A percentile compares a stretch with the other conserved stretches of the same genome.
These are phyloP conservation scores for Byssoonygena ceratinophila DNA, from an alignment of 2,329 filamentous ascomycete species.

Conservation along the genomic window DNA sequence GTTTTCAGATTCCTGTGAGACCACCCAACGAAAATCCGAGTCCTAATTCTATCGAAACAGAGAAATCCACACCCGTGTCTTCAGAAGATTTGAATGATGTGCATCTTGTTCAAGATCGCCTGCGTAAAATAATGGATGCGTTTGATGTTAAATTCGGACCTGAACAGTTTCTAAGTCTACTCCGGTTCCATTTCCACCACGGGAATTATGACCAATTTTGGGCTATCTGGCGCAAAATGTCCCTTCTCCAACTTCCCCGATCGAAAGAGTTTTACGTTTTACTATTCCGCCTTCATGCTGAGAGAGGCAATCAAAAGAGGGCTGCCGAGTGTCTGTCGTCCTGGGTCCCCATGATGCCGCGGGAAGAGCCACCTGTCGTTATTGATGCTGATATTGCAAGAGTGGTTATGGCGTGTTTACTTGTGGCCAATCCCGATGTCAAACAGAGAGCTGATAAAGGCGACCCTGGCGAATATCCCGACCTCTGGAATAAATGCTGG, in stretches of 20 bases:
- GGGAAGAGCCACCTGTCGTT: slow-evolving; percentile 44
- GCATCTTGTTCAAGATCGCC: slow-evolving; percentile 18
- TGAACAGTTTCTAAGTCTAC: slow-evolving; percentile 24
- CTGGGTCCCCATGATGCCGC: slow-evolving; percentile 50
- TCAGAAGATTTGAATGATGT: slow-evolving; percentile 13
- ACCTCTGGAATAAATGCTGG: slow-evolving; percentile 14
- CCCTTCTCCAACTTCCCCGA: slow-evolving; percentile 42
- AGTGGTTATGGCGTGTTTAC: slow-evolving; percentile 46
- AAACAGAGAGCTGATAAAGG: slow-evolving; percentile 23
- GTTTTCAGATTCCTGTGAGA: slow-evolving; percentile 40
- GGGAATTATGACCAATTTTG: slow-evolving; percentile 49
- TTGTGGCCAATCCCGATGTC: slow-evolving; percentile 45
- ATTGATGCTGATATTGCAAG: slow-evolving; percentile 38
- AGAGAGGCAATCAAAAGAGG: slow-evolving; percentile 34
- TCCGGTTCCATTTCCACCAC: slow-evolving; percentile 30
- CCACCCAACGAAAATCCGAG: slow-evolving; percentile 8
- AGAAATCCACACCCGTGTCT: slow-evolving; percentile 11
- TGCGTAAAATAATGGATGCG: slow-evolving; percentile 25
- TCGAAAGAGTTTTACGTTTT: slow-evolving; percentile 46
- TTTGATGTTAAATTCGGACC: slow-evolving; percentile 25
- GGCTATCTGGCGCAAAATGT: slow-evolving; percentile 49
- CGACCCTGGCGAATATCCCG: slow-evolving; percentile 10
- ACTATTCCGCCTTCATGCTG: slow-evolving; percentile 43
- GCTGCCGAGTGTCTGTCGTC: slow-evolving; percentile 43
- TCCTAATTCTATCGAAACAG: slow-evolving; percentile 34